Base-by-base conservation (phyloP, 805 yeast species). In the Blastobotrys terrestris region DNA sequence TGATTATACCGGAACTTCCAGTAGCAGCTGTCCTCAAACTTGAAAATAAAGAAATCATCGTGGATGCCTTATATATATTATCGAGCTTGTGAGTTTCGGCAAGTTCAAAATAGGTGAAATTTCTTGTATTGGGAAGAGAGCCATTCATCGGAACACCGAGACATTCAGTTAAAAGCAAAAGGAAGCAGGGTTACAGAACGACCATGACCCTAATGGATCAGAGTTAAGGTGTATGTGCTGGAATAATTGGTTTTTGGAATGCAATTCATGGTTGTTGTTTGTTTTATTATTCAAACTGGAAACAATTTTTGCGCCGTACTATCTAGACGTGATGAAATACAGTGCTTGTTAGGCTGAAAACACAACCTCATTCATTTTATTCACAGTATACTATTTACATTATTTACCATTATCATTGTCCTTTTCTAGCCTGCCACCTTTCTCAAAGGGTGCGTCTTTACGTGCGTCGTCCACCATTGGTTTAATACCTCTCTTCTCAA, bases 401-500 rank as follows among this genome's bases (percentile, higher is more conserved):
- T n/a, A 26, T n/a, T 53, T 21, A n/a, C 44, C 42, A 18, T 44
- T 40, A 13, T 50, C 51, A 6, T 58, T 55, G 3, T 46, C 45
- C 18, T 55, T 53, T 22, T 52, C 48, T 11, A 55, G 46, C 5
- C 31, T 51, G 3, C 62, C 62, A 14, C 62, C 62, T 26, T 78
- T 77, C 58, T 83, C 87, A 61, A 90, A 90, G 1, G 96, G 96
- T 22, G 92, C 92, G 59, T 90, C 96, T 55, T 85, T 83, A 59
- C 95, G 77, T 0, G 96, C 96, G 57, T 89, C 91, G 58, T 89
- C 95, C 51, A 90, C 72, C 79, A 87, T 85, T 3, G 89, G 85
- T 63, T 85, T 79, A 62, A 90, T 84, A 21, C 91, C 94, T 61
- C 84, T 85, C 53, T 79, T 80, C 21, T 83, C 80, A 58, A 90